phyloP scores from a whole-genome alignment of 2,329 filamentous ascomycete species.

The Penicillium sp. region DNA sequence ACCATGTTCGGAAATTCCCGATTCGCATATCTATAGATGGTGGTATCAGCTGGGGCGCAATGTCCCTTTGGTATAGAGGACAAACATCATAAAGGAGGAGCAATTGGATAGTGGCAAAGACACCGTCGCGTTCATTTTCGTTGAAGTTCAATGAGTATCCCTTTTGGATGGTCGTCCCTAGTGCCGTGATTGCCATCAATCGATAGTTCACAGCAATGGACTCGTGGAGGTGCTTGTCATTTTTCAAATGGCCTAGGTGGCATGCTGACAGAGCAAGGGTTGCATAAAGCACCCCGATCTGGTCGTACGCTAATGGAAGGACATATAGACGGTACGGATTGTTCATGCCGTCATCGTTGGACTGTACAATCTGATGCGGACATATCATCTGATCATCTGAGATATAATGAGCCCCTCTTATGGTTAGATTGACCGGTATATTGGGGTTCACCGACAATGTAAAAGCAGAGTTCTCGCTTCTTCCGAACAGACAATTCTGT shows the following conservation, averaged over 20 bases:
- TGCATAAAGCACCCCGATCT: neutral
- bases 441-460: neutral
- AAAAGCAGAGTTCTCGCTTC: too few relatives aligned
- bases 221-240: neutral
- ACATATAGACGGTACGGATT: conserved; percentile 1
- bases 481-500: too few relatives aligned
- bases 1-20: conserved; percentile 32
- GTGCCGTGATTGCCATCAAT: neutral
- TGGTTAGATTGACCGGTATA: neutral
- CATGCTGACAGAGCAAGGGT: neutral
- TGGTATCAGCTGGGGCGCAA: too few relatives aligned
- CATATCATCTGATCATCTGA: neutral
- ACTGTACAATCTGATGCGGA: neutral
- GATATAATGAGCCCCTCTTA: too few relatives aligned
- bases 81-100: neutral
- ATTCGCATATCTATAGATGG: conserved; percentile 35
- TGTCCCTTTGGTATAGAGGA: too few relatives aligned
- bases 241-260: neutral
- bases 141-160: neutral
- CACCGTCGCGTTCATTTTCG: neutral
- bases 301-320: neutral
- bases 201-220: neutral
- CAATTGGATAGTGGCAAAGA: neutral
- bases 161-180: neutral
- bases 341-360: neutral